Conservation (phyloP, 208 protist genomes). For the Acanthamoeba healyi region DNA sequence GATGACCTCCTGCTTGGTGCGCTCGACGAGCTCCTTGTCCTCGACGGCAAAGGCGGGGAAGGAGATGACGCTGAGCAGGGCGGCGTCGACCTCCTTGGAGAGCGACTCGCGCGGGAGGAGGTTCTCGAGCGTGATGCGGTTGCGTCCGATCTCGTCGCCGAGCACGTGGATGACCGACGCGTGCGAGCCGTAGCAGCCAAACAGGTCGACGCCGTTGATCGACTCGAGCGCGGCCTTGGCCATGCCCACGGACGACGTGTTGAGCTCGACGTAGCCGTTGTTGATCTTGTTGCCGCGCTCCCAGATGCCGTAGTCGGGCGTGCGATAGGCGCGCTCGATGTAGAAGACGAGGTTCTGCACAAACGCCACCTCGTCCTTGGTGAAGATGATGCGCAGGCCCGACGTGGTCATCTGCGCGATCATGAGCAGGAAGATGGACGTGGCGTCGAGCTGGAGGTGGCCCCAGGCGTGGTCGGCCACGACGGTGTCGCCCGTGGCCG, state of each 20-base stretch:
- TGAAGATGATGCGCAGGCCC: constrained; percentile 78
- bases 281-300: constrained; percentile 84
- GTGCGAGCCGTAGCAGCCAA: constrained; percentile 72
- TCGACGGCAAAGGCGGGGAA: constrained; percentile 82
- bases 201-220: constrained; percentile 81
- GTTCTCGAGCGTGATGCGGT: constrained; percentile 68
- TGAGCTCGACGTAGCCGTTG: constrained; percentile 78
- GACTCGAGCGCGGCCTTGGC: constrained; percentile 80
- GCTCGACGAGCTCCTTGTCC: constrained; percentile 58
- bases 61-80: constrained; percentile 75
- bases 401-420: constrained; percentile 82
- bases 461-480: constrained; percentile 79
- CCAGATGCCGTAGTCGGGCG: constrained; percentile 83
- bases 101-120: constrained; percentile 76
- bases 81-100: constrained; percentile 78
- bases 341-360: constrained; percentile 84
- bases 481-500: constrained; percentile 38
- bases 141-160: constrained; percentile 77
- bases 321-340: constrained; percentile 81
- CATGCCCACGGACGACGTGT: constrained; percentile 81
- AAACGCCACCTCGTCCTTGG: constrained; percentile 78
- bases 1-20: constrained; percentile 73
- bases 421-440: constrained; percentile 78
- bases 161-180: constrained; percentile 79
- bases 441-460: constrained; percentile 82